Evolutionary conservation across 2,329 filamentous ascomycete species (phyloP).

Genomic region (Arthrobotrys iridis): DNA sequence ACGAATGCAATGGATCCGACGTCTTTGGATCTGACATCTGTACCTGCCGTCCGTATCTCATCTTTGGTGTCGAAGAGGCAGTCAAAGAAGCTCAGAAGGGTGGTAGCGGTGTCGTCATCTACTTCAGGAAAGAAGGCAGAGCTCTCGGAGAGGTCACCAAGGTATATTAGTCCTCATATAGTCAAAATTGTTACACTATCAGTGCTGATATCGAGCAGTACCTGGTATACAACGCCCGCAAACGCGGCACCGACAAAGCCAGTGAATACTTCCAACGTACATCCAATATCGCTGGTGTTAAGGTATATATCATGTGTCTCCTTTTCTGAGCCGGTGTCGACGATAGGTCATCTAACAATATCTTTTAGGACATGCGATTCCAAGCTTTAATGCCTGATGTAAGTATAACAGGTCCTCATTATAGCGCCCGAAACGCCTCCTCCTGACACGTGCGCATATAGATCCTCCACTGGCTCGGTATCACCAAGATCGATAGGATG

Average conservation of each 20-base stretch:
- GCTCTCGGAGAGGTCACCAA: slow-evolving; percentile 96
- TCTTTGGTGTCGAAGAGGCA: slow-evolving; percentile 96
- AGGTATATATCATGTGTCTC: slow-evolving; percentile 65
- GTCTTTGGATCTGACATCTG: slow-evolving; percentile 98
- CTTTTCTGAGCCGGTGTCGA: slow-evolving; percentile 8
- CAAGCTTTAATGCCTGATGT: slow-evolving; percentile 94
- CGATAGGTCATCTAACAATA: slow-evolving; percentile 51
- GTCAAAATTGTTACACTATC: neutral
- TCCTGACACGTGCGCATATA: slow-evolving; percentile 32
- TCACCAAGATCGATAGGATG: slow-evolving; percentile 98
- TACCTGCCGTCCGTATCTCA: slow-evolving; percentile 93
- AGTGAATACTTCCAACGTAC: slow-evolving; percentile 90
- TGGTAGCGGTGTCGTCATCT: slow-evolving; percentile 93
- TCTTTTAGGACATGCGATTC: slow-evolving; percentile 80
- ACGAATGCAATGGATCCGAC: slow-evolving; percentile 94
- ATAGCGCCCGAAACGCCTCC: neutral
- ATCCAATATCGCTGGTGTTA: slow-evolving; percentile 97
- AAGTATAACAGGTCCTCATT: slow-evolving; percentile 45
- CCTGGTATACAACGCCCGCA: slow-evolving; percentile 79
- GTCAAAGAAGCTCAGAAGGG: slow-evolving; percentile 96
- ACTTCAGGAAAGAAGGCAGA: slow-evolving; percentile 96
- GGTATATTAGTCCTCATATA: slow-evolving; percentile 65
- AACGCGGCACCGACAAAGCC: slow-evolving; percentile 79
- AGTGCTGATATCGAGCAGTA: slow-evolving; percentile 50
- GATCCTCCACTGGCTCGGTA: slow-evolving; percentile 96